Conservation (phyloP, 2,329 filamentous ascomycete genomes). For the Arthrobotrys conoides region DNA sequence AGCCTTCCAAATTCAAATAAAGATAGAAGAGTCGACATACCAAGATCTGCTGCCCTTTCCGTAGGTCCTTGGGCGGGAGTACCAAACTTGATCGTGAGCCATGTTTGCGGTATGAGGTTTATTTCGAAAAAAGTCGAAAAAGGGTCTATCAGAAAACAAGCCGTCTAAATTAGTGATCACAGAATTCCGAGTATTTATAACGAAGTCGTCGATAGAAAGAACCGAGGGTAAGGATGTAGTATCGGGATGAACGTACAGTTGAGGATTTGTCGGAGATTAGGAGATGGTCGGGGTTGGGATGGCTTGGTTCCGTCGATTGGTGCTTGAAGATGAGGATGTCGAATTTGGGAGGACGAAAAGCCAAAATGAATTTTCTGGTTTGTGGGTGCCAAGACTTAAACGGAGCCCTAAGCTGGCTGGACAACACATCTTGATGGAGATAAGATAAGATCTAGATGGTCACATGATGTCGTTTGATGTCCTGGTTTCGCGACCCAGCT, state of each 20-base stretch:
- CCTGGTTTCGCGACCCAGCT: neutral
- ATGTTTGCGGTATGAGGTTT: constrained; percentile 71
- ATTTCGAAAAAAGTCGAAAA: constrained; percentile 59
- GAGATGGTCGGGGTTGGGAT: constrained; percentile 29
- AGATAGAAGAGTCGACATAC: constrained; percentile 73
- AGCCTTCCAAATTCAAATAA: constrained; percentile 30
- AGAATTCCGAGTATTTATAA: constrained; percentile 5
- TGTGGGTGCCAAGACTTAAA: constrained; percentile 58
- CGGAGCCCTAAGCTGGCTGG: constrained; percentile 52
- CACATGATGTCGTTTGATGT: constrained; percentile 47
- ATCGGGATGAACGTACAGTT: constrained; percentile 48
- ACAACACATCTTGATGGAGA: constrained; percentile 29
- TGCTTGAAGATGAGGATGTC: constrained; percentile 50
- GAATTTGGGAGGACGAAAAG: constrained; percentile 40
- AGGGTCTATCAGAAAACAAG: constrained; percentile 35
- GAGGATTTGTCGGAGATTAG: constrained; percentile 33
- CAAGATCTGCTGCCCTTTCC: constrained; percentile 95
- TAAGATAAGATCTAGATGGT: constrained; percentile 15
- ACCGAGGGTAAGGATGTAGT: neutral
- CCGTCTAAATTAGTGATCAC: constrained; percentile 25
- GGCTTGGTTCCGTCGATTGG: constrained; percentile 40
- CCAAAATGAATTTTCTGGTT: constrained; percentile 59
- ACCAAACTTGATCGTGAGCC: constrained; percentile 98
- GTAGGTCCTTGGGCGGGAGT: constrained; percentile 96
- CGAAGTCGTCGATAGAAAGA: neutral